Conservation (phyloP, 2,329 filamentous ascomycete species). For the Hypoxylon sp. region DNA sequence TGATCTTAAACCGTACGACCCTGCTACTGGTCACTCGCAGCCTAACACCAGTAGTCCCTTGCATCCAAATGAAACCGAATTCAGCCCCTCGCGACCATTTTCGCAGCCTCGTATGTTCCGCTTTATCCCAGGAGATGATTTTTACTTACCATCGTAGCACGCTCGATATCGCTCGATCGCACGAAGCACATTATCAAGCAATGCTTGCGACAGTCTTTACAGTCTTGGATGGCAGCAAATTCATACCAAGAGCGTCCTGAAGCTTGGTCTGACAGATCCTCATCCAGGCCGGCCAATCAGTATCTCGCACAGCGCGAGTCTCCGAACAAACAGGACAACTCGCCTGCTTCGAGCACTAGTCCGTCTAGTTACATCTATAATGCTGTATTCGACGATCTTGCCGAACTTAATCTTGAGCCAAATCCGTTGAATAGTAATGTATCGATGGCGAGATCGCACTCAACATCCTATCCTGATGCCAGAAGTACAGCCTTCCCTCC, state of each 20-base stretch:
- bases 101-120: constrained; percentile 46
- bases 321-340: constrained; percentile 42
- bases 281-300: constrained; percentile 44
- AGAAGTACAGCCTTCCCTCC: constrained; percentile 45
- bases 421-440: constrained; percentile 52
- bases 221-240: constrained; percentile 47
- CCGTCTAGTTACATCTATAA: constrained; percentile 47
- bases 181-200: constrained; percentile 67
- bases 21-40: constrained; percentile 44
- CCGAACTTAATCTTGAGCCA: constrained; percentile 56
- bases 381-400: constrained; percentile 56
- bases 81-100: constrained; percentile 38
- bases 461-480: constrained; percentile 62
- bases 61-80: constrained; percentile 38
- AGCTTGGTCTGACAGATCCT: constrained; percentile 28
- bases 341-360: constrained; percentile 46
- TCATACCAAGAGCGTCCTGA: constrained; percentile 30
- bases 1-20: constrained; percentile 71
- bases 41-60: constrained; percentile 28
- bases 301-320: constrained; percentile 40
- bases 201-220: constrained; percentile 59
- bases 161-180: constrained; percentile 69
- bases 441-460: constrained; percentile 59
- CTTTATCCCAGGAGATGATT: constrained; percentile 8
- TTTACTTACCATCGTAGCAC: constrained; percentile 44